Conservation (phyloP, 1,284 basidiomycete species). For the Tremellales sp. region DNA sequence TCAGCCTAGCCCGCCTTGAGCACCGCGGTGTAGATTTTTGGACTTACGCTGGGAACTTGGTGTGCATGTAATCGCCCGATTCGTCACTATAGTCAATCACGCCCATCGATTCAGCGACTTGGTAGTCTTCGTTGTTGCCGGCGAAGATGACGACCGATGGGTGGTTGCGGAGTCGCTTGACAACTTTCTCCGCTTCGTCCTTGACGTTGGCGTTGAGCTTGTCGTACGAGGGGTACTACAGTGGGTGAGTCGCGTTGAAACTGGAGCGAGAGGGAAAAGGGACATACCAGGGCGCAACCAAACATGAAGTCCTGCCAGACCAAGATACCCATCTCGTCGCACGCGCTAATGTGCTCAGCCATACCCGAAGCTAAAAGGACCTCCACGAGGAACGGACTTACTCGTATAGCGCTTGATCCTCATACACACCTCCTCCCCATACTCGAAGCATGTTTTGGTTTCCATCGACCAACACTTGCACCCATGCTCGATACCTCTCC, state of each 20-base stretch:
- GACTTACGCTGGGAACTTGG: slow-evolving; percentile 67
- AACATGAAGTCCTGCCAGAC: slow-evolving; percentile 55
- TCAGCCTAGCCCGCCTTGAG: slow-evolving; percentile 4
- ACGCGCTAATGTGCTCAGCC: slow-evolving; percentile 14
- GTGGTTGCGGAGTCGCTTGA: slow-evolving; percentile 51
- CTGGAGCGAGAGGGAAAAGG: not conserved
- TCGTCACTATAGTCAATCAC: slow-evolving; percentile 80
- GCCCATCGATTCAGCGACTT: slow-evolving; percentile 68
- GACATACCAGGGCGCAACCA: slow-evolving; percentile 57
- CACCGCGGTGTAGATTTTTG: not conserved
- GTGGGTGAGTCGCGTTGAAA: not conserved
- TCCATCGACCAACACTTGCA: slow-evolving; percentile 50
- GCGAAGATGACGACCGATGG: slow-evolving; percentile 74
- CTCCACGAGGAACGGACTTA: too few relatives aligned
- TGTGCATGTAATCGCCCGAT: slow-evolving; percentile 70
- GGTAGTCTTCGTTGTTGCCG: slow-evolving; percentile 75
- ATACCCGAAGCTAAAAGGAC: slow-evolving; percentile 21
- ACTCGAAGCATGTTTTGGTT: slow-evolving; percentile 56
- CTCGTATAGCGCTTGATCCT: slow-evolving; percentile 53
- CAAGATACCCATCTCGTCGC: slow-evolving; percentile 64
- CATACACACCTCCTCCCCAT: slow-evolving; percentile 56
- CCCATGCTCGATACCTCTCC: slow-evolving; percentile 51
- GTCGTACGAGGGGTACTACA: slow-evolving; percentile 54
- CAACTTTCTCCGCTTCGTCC: slow-evolving; percentile 51
- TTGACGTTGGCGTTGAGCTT: slow-evolving; percentile 49